A percentile compares a stretch with the other conserved stretches of the same genome.
These are phyloP conservation scores for Melampsora larici-populina DNA, from an alignment of 1,284 basidiomycete genomes.

Conservation along the genomic window DNA sequence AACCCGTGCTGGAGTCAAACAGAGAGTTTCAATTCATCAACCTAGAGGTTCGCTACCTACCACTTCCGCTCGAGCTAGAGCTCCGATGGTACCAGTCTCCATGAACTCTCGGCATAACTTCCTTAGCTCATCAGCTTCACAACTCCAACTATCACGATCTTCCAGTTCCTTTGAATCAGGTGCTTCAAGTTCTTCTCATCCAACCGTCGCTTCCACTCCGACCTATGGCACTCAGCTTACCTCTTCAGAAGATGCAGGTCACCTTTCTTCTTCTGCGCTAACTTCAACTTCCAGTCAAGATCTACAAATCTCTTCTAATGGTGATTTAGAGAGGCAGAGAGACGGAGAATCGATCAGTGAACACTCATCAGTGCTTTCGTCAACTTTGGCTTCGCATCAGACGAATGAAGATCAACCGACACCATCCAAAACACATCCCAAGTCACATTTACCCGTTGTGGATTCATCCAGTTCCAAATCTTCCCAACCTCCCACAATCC, in stretches of 20 bases:
- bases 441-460: not conserved
- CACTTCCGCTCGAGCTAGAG: not conserved
- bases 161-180: not conserved
- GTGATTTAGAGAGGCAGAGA: not conserved
- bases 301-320: not conserved
- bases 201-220: not conserved
- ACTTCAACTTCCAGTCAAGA: not conserved
- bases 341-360: not conserved
- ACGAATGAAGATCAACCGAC: not conserved
- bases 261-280: not conserved
- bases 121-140: not conserved
- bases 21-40: conserved; percentile 9
- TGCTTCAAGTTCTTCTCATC: not conserved
- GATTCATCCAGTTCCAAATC: not conserved
- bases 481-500: not conserved
- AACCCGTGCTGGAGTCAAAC: conserved; percentile 3
- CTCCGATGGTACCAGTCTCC: conserved; percentile 2
- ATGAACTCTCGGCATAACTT: not conserved
- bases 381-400: not conserved
- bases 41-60: not conserved
- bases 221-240: not conserved
- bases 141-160: not conserved
- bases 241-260: not conserved
- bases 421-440: not conserved
- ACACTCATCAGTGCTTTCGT: not conserved